A percentile compares a stretch with the other conserved stretches of the same genome.
These are phyloP conservation scores for Tothia fuscella DNA, from an alignment of 2,329 filamentous ascomycete genomes.

Conservation along the genomic window DNA sequence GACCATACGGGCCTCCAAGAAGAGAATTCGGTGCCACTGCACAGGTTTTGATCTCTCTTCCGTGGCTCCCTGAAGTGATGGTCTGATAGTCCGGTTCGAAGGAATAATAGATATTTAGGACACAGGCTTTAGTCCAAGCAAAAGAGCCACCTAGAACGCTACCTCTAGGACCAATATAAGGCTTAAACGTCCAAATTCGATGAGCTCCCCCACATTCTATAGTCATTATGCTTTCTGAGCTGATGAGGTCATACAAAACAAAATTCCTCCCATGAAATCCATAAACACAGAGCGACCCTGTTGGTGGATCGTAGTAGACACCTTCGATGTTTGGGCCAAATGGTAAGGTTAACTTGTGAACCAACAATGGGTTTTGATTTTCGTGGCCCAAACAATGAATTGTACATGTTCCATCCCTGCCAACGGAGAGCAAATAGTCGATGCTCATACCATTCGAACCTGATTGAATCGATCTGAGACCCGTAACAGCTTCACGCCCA, in stretches of 20 bases:
- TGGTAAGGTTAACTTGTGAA: constrained; percentile 58
- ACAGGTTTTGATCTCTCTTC: constrained; percentile 66
- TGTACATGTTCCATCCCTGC: constrained; percentile 64
- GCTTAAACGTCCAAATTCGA: constrained; percentile 55
- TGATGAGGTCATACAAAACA: constrained; percentile 66
- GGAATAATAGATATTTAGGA: constrained; percentile 34
- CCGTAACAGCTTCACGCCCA: constrained; percentile 54
- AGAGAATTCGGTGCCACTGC: constrained; percentile 30
- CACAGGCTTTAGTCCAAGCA: constrained; percentile 62
- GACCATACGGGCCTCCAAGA: constrained; percentile 11
- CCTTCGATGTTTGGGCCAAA: constrained; percentile 69
- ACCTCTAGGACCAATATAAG: constrained; percentile 17
- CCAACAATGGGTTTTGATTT: constrained; percentile 24
- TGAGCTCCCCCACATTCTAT: constrained; percentile 80
- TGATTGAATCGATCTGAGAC: constrained; percentile 33
- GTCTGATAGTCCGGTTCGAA: constrained; percentile 30
- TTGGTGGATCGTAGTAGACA: constrained; percentile 43
- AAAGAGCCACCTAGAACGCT: constrained; percentile 39
- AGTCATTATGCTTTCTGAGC: constrained; percentile 54
- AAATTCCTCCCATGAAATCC: constrained; percentile 75
- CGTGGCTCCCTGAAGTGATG: constrained; percentile 63
- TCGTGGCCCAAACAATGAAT: constrained; percentile 39
- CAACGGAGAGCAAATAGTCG: constrained; percentile 54
- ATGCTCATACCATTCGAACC: constrained; percentile 23
- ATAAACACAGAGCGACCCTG: constrained; percentile 54